Conservation (phyloP, 768 basidiomycete genomes). For the Podaxis rugospora region DNA sequence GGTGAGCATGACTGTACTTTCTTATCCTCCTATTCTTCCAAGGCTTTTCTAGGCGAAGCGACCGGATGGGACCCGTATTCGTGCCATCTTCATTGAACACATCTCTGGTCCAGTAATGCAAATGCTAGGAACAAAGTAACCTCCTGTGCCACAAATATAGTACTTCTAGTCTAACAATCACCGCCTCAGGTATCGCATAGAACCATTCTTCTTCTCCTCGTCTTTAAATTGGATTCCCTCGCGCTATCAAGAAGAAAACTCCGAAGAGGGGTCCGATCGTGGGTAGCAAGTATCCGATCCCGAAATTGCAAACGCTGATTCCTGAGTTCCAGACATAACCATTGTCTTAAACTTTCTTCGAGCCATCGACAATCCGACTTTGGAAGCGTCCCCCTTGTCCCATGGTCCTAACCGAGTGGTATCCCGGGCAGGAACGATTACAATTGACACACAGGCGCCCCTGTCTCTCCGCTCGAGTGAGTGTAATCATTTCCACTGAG, state of each 20-base stretch:
- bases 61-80: constrained; percentile 28
- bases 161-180: neutral
- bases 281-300: constrained; percentile 12
- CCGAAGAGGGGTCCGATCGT: constrained; percentile 43
- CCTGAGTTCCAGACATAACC: constrained; percentile 40
- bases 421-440: constrained; percentile 13
- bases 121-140: constrained; percentile 50
- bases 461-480: constrained; percentile 20
- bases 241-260: constrained; percentile 48
- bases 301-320: neutral
- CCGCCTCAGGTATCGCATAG: constrained; percentile 41
- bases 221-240: constrained; percentile 61
- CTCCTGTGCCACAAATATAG: neutral
- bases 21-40: neutral
- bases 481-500: constrained; percentile 1
- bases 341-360: constrained; percentile 44
- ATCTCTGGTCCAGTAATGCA: constrained; percentile 45
- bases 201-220: constrained; percentile 61
- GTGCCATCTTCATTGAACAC: constrained; percentile 48
- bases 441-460: constrained; percentile 35
- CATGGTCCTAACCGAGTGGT: neutral
- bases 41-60: neutral
- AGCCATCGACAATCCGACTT: constrained; percentile 13
- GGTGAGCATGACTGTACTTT: neutral
- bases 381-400: neutral